Conservation (phyloP, 257 asterid genomes). For the Schizonepeta tenuifolia region DNA sequence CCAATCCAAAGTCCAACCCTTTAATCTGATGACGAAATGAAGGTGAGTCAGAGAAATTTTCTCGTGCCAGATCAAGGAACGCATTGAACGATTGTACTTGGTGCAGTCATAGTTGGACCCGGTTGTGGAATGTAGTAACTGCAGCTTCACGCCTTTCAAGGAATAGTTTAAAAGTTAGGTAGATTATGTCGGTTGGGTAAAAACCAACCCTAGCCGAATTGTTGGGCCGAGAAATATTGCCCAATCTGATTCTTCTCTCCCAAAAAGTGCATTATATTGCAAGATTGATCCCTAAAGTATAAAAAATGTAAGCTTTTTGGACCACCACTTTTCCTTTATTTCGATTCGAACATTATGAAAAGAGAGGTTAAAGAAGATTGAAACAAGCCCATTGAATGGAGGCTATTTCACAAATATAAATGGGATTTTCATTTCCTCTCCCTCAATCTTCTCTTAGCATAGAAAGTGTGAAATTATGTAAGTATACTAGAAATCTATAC, state of each 20-base stretch:
- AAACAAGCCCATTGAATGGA: slow-evolving; percentile 19
- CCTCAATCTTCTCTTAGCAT: too few species aligned
- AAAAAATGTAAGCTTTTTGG: slow-evolving; percentile 2
- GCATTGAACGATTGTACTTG: slow-evolving; percentile 14
- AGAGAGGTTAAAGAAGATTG: background rate
- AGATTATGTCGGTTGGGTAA: slow-evolving; percentile 16
- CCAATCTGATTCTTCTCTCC: slow-evolving; percentile 12
- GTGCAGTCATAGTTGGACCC: slow-evolving; percentile 5
- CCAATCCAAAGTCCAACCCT: too few species aligned
- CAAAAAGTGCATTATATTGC: background rate
- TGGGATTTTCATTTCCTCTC: too few species aligned
- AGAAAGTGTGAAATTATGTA: too few species aligned
- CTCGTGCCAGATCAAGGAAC: slow-evolving; percentile 6
- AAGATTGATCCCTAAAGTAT: slow-evolving; percentile 15
- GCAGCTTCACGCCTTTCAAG: slow-evolving; percentile 35
- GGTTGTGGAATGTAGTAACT: slow-evolving; percentile 10
- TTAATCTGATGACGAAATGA: background rate
- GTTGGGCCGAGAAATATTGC: slow-evolving; percentile 24
- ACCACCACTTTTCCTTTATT: slow-evolving; percentile 17
- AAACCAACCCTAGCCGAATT: slow-evolving; percentile 36
- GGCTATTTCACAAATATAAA: background rate
- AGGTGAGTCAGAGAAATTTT: background rate
- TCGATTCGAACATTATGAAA: background rate
- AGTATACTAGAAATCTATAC: too few species aligned
- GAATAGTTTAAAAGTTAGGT: slow-evolving; percentile 19